A percentile compares a stretch with the other conserved stretches of the same genome.
phyloP scores from a whole-genome alignment of 257 asterid genomes.

The Lithospermum erythrorhizon region DNA sequence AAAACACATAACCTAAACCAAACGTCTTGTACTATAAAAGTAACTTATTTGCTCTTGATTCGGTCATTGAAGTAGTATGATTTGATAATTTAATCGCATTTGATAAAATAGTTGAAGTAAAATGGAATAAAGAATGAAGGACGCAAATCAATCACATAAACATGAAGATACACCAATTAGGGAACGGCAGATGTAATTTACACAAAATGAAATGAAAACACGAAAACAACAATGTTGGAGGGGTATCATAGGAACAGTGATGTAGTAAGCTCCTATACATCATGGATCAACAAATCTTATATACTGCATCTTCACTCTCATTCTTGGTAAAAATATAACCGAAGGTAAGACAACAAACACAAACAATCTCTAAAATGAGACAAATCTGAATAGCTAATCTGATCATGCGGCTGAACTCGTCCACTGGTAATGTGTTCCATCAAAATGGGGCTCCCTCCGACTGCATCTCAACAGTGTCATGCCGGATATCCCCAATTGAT shows the following conservation, averaged over 20 bases:
- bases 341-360: neutral
- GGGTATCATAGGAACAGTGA: neutral
- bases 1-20: too few relatives aligned
- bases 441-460: neutral
- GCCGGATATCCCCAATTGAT: neutral
- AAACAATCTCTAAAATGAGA: too few relatives aligned
- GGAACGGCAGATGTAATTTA: neutral
- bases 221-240: neutral
- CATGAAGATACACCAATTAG: too few relatives aligned
- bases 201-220: neutral
- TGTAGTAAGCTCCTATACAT: neutral
- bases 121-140: too few relatives aligned
- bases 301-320: neutral
- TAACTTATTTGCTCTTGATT: too few relatives aligned
- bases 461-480: neutral
- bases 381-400: neutral
- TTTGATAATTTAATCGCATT: too few relatives aligned
- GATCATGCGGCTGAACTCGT: neutral
- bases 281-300: neutral
- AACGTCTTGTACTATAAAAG: too few relatives aligned
- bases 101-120: too few relatives aligned
- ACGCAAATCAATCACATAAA: too few relatives aligned
- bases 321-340: too few relatives aligned
- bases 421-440: too few relatives aligned
- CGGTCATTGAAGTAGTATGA: too few relatives aligned